These are phyloP conservation scores for Chamaecyparis obtusa DNA, from an alignment of 75 land plant genomes.

Conservation along the genomic window DNA sequence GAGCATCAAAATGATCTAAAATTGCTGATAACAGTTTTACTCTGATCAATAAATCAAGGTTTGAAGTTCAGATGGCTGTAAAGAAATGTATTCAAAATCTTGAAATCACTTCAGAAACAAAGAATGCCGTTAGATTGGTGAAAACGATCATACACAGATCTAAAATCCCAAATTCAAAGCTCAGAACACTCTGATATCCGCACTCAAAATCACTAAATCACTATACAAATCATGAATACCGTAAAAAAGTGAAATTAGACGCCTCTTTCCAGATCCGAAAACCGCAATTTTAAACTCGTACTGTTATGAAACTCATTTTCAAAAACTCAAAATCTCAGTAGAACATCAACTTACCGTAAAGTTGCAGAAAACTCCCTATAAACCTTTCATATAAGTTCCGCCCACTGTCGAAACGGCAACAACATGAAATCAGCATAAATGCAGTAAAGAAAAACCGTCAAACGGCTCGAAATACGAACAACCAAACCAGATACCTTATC, in stretches of 20 bases:
- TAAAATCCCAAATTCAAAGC: neutral
- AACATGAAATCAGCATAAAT: neutral
- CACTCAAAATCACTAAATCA: neutral
- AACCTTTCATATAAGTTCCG: neutral
- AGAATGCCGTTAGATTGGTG: neutral
- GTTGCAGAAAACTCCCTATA: neutral
- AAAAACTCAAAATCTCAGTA: neutral
- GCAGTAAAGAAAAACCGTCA: neutral
- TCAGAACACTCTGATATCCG: neutral
- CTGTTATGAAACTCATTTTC: neutral
- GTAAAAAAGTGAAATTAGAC: neutral
- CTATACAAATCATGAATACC: neutral
- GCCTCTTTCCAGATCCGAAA: neutral
- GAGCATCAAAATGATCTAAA: neutral
- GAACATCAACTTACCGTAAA: neutral
- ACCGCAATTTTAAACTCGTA: neutral
- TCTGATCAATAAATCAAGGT: neutral
- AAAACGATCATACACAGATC: neutral
- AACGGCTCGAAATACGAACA: neutral
- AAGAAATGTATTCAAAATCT: neutral
- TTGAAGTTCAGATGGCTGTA: neutral
- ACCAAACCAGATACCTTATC: neutral
- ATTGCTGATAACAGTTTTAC: neutral
- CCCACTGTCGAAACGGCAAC: neutral
- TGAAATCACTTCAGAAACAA: neutral